A percentile compares a stretch with the other conserved stretches of the same genome.
phyloP scores from a whole-genome alignment of 495 filamentous ascomycete genomes.

The Glarea lozoyensis region DNA sequence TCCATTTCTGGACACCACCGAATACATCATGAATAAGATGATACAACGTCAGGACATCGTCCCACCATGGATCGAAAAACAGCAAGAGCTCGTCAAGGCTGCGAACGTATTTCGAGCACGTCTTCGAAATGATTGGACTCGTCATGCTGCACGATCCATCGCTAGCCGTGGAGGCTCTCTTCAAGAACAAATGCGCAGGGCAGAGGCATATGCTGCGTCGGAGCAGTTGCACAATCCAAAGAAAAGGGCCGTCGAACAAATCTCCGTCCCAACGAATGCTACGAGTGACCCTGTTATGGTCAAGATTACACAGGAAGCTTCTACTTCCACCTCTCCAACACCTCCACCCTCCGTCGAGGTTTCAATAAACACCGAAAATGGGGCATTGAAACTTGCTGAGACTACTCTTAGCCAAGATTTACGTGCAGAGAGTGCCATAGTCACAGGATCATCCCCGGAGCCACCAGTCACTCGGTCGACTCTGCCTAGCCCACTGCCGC shows the following conservation, averaged over 20 bases:
- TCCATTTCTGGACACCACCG: conserved; percentile 92
- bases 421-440: no score
- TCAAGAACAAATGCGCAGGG: conserved; percentile 64
- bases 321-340: conserved; percentile 4
- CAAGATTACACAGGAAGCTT: conserved; percentile 29
- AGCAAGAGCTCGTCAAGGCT: conserved; percentile 75
- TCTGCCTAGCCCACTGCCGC: conserved; percentile 18
- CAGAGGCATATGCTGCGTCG: conserved; percentile 63
- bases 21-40: conserved; percentile 98
- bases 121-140: conserved; percentile 75
- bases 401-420: no score
- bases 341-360: conserved; percentile 8
- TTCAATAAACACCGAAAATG: conserved; percentile 9
- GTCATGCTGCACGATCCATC: conserved; percentile 75
- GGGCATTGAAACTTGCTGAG: not conserved
- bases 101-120: conserved; percentile 61
- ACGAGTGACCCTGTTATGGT: conserved; percentile 40
- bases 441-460: not conserved
- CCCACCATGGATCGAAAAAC: conserved; percentile 91
- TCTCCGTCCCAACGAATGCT: conserved; percentile 36
- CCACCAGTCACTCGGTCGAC: not conserved
- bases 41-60: conserved; percentile 88
- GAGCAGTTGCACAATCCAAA: conserved; percentile 53
- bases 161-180: conserved; percentile 70
- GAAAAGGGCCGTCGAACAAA: conserved; percentile 33